Evolutionary conservation across 129 eudicot genomes (phyloP).

Genomic region (Mikania micrantha): DNA sequence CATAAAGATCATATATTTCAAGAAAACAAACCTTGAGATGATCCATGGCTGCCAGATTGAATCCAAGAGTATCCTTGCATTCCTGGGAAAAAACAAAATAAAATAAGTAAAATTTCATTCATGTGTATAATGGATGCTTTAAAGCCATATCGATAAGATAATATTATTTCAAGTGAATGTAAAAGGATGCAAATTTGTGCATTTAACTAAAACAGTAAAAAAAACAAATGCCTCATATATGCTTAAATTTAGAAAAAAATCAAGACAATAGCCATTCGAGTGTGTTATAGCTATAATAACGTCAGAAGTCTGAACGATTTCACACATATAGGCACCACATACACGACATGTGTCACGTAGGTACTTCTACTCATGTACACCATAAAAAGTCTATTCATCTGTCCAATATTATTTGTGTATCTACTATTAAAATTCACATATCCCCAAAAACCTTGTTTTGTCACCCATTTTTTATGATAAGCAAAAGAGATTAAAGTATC

Average conservation of each 20-base stretch:
- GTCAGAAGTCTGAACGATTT: neutral
- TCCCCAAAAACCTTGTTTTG: neutral
- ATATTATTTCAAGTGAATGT: neutral
- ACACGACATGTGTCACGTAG: neutral
- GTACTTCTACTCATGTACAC: neutral
- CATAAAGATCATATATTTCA: neutral
- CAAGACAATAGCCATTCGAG: neutral
- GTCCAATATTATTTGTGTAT: neutral
- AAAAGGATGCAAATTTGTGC: no score
- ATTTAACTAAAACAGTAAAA: neutral
- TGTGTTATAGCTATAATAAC: neutral
- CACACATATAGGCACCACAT: neutral
- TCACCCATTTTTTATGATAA: neutral
- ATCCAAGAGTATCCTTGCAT: slow-evolving; percentile 89
- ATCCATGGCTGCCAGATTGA: slow-evolving; percentile 94
- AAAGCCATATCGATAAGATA: neutral
- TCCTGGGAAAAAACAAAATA: slow-evolving; percentile 54
- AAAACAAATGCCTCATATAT: neutral
- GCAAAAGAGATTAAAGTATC: neutral
- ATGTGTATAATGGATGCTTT: neutral
- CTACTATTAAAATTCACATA: neutral
- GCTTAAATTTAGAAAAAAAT: neutral
- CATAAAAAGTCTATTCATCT: neutral
- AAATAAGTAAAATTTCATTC: neutral
- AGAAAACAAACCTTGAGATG: slow-evolving; percentile 63